Percentiles rank a stretch among this genome's conserved stretches.
phyloP scores from a whole-genome alignment of 805 yeast species.

The Isabelozyma heimii region DNA sequence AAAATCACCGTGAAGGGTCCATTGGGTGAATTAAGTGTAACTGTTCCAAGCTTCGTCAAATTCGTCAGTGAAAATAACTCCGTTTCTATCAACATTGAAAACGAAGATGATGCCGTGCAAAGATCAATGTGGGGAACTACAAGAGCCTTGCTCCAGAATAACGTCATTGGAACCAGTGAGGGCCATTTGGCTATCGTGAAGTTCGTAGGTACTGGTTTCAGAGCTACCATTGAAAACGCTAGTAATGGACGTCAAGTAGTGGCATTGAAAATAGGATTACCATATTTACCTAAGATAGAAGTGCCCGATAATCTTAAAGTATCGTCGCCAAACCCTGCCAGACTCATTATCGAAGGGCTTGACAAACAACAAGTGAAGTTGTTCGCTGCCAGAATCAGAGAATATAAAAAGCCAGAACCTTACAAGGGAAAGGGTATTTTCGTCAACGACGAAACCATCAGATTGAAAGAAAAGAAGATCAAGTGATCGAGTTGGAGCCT shows the following conservation, averaged over 20 bases:
- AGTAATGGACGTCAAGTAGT: slow-evolving; percentile 52
- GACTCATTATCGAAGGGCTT: slow-evolving; percentile 80
- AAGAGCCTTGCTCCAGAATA: slow-evolving; percentile 73
- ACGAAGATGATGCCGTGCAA: slow-evolving; percentile 61
- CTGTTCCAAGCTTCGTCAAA: slow-evolving; percentile 70
- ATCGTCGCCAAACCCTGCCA: slow-evolving; percentile 77
- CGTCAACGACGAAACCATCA: slow-evolving; percentile 86
- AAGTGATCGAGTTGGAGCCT: slow-evolving; percentile 46
- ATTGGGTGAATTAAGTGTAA: slow-evolving; percentile 60
- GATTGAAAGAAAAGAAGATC: slow-evolving; percentile 87
- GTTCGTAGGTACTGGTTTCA: slow-evolving; percentile 95
- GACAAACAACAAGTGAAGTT: slow-evolving; percentile 84
- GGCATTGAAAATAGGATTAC: slow-evolving; percentile 82
- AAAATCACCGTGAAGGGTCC: slow-evolving; percentile 71
- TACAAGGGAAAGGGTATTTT: slow-evolving; percentile 98
- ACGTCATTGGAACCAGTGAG: slow-evolving; percentile 84
- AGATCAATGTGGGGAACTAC: slow-evolving; percentile 94
- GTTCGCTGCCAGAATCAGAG: slow-evolving; percentile 86
- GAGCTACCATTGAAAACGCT: slow-evolving; percentile 71
- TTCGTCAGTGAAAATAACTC: slow-evolving; percentile 38
- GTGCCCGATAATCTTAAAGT: slow-evolving; percentile 79
- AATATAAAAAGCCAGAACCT: slow-evolving; percentile 93
- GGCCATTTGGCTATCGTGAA: slow-evolving; percentile 86
- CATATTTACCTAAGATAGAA: slow-evolving; percentile 70
- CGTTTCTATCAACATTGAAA: slow-evolving; percentile 54